Evolutionary conservation across 1,139 yeast genomes (phyloP), one percentile per base, ranked within the genome.

Genomic region (Yamadazyma triangularis): DNA sequence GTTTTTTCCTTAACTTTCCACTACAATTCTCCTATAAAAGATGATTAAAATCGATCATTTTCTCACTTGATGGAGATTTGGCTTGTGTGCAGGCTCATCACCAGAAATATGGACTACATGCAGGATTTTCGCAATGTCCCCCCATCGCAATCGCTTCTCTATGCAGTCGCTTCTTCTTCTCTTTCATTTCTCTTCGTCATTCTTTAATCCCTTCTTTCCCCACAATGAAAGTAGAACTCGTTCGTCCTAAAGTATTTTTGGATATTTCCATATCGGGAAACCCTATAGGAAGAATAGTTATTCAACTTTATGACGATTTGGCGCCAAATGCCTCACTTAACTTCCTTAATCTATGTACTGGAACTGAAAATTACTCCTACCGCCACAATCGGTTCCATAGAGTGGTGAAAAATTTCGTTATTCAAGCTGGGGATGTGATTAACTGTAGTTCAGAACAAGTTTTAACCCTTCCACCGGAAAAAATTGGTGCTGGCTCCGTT

Each of bases 401-500:
- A 33, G 77, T 84, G 1, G 69, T 86, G 26, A 83, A 79, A 41
- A 87, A 82, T 51, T 87, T 84, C 47, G 73, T 85, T 56, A 60
- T 86, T n/a, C 95, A 85, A 50, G 83, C 81, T 4, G 95, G 95
- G 23, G 91, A 82, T 47, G 42, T 51, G 4, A 40, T 60, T 0
- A 58, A 56, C 30, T 66, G 69, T 5, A 51, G 58, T 2, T 44
- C 35, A 4, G 36, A 33, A 1, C 47, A 45, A 4, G n/a, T n/a
- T n/a, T n/a, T n/a, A n/a, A 38, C 34, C 2, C 63, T 67, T 31
- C 58, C 64, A 0, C 50, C 56, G n/a, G 48, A 40, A 1, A 42
- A 57, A 3, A 40, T 69, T 4, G 86, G 86, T 1, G 62, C 55
- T 19, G 80, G 81, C n/a, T 77, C 76, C 13, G 56, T 64, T 10